These are phyloP conservation scores for Alternaria incomplexa DNA, from an alignment of 2,329 filamentous ascomycete species.

Conservation along the genomic window DNA sequence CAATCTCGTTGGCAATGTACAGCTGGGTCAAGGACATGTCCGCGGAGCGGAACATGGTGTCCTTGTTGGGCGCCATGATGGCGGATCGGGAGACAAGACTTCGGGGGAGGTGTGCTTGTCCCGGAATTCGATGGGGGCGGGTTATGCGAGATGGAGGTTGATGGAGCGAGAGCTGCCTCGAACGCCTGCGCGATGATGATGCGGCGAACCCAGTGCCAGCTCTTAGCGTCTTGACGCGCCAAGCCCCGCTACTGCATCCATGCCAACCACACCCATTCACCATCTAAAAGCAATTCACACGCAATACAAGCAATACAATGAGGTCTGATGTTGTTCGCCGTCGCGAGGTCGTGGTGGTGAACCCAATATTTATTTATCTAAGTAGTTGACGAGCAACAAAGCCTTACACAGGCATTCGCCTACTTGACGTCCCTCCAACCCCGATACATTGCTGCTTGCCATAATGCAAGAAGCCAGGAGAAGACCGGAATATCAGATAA, in stretches of 20 bases:
- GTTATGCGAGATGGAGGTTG: slow-evolving; percentile 34
- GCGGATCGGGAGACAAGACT: slow-evolving; percentile 39
- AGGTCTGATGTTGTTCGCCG: background rate
- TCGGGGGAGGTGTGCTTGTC: slow-evolving; percentile 30
- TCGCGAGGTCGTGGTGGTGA: background rate
- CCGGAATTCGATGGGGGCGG: slow-evolving; percentile 24
- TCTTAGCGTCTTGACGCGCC: slow-evolving; percentile 14
- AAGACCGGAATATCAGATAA: background rate
- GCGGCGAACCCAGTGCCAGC: slow-evolving; percentile 14
- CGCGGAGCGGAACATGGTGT: slow-evolving; percentile 99
- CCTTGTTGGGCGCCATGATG: slow-evolving; percentile 68
- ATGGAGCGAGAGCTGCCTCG: slow-evolving; percentile 39
- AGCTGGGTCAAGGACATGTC: slow-evolving; percentile 99
- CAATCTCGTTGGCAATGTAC: slow-evolving; percentile 98
- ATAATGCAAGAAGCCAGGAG: background rate
- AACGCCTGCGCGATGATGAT: slow-evolving; percentile 33
- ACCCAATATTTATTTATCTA: background rate
- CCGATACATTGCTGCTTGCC: background rate
- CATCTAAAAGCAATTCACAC: background rate
- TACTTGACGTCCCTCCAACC: background rate
- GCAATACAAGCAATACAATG: background rate
- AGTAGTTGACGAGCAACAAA: background rate
- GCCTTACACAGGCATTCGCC: background rate
- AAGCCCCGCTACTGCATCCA: slow-evolving; percentile 13
- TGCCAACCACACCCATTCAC: background rate